Evolutionary conservation across 192 early-diverging fungal genomes (phyloP).

Genomic region (Lobulomyces angularis): DNA sequence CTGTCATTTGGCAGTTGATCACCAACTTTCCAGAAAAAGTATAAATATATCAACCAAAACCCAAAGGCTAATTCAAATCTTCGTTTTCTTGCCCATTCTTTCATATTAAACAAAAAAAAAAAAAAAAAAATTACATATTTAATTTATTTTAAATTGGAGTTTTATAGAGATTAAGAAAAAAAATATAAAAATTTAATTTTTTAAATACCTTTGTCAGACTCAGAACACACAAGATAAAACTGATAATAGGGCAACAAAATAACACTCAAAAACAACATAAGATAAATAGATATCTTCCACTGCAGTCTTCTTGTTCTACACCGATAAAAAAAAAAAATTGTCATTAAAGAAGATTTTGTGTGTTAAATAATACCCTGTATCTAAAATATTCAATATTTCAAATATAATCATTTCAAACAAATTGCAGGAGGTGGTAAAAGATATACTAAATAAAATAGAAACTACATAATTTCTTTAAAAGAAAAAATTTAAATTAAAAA

Average conservation of each 20-base stretch:
- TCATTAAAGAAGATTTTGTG: neutral
- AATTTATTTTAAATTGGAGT: too few species aligned
- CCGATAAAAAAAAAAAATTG: neutral
- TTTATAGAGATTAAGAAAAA: neutral
- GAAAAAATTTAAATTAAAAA: too few species aligned
- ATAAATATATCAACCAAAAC: constrained; percentile 17
- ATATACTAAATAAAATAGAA: constrained; percentile 60
- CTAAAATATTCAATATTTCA: constrained; percentile 60
- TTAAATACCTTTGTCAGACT: constrained; percentile 11
- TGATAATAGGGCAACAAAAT: constrained; percentile 68
- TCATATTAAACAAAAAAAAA: neutral
- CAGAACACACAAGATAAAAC: constrained; percentile 42
- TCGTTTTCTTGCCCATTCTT: constrained; percentile 8
- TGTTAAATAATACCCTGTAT: constrained; percentile 13
- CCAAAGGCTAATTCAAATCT: constrained; percentile 8
- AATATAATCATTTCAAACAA: constrained; percentile 75
- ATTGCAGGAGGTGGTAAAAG: constrained; percentile 60
- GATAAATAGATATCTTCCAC: constrained; percentile 57
- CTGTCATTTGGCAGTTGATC: neutral
- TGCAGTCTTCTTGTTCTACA: constrained; percentile 4
- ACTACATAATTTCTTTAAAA: constrained; percentile 45
- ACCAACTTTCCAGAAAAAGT: constrained; percentile 13
- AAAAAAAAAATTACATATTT: too few species aligned
- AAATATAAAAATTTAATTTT: neutral
- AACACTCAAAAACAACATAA: constrained; percentile 56